Base-by-base conservation (phyloP, 306 rosid species). In the Dalbergia oliveri region DNA sequence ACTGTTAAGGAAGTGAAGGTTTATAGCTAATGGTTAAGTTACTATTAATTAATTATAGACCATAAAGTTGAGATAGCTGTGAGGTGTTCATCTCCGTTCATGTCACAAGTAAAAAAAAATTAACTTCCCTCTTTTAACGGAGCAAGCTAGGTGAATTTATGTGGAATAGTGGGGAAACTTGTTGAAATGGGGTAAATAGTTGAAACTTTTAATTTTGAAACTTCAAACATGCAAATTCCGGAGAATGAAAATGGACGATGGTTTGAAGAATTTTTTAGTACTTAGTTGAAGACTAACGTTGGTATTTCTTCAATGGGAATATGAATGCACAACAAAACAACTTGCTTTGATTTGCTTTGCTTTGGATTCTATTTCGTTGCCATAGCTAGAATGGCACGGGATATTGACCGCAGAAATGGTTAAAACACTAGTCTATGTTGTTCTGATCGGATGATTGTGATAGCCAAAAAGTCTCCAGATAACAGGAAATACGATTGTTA, bases 291-390 rank as follows among this genome's bases (percentile, higher is more conserved):
- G 66, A 26, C 39, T 23, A 11, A 60, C 11, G 39, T 59, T 11
- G n/a, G 54, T 3, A 49, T 49, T 11, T 49, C 21, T 44, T 45
- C 6, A 5, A 4, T 66, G 33, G 3, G 19, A 12, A 37, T 37
- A 62, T 62, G 19, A 31, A 35, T 9, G 3, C 9, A 37, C 3
- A 10, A 12, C 16, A 4, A n/a, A 31, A 11, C 53, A 47, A 11
- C 53, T 10, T 47, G 80, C 79, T 62, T 9, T 19, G 41, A 14
- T 8, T 4, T 51, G 80, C 69, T 65, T 31, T 33, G 67, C 9
- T 33, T 66, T 43, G 70, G 76, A 79, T 79, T 47, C 76, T 79
- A 31, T n/a, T 45, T 16, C 8, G 15, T 10, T 41, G 12, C 51
- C 41, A 34, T 59, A 8, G 66, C 31, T 33, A 21, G 33, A 58